Percentiles rank a stretch among this genome's conserved stretches.
These are phyloP conservation scores for Hypericum perforatum DNA, from an alignment of 345 rosid genomes.

Conservation along the genomic window DNA sequence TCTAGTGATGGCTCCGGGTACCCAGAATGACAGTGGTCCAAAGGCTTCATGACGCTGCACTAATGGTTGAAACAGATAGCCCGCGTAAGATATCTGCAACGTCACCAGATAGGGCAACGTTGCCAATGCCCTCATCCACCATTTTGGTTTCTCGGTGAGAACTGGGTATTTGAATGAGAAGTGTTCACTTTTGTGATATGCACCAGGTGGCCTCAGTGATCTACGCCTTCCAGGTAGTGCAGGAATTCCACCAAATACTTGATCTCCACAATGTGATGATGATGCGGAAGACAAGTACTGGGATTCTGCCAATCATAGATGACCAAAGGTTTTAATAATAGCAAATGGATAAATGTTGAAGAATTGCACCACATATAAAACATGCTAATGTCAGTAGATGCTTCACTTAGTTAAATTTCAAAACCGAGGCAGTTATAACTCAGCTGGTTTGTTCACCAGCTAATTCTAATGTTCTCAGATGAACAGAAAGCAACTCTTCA, in stretches of 20 bases:
- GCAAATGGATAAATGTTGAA: too few species aligned
- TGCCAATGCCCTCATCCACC: conserved; percentile 85
- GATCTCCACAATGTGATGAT: conserved; percentile 10
- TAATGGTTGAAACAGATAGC: conserved; percentile 57
- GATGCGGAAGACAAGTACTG: conserved; percentile 4
- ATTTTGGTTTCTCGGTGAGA: conserved; percentile 47
- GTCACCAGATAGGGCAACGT: conserved; percentile 68
- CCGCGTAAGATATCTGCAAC: conserved; percentile 61
- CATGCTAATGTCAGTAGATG: too few species aligned
- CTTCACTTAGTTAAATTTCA: too few species aligned
- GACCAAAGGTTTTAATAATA: too few species aligned
- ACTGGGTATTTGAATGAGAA: conserved; percentile 38
- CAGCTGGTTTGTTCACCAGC: too few species aligned
- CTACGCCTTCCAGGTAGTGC: conserved; percentile 1
- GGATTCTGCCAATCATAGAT: conserved; percentile 9
- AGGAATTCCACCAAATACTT: neutral
- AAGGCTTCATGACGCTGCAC: conserved; percentile 39
- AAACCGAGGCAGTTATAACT: too few species aligned
- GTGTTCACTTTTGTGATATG: conserved; percentile 25
- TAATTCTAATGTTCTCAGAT: too few species aligned
- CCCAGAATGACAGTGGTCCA: conserved; percentile 43
- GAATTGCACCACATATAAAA: too few species aligned
- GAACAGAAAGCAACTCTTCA: too few species aligned
- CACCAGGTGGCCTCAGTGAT: conserved; percentile 6
- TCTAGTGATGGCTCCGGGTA: conserved; percentile 66